phyloP scores from a whole-genome alignment of 495 filamentous ascomycete genomes.

The Halenospora varia region DNA sequence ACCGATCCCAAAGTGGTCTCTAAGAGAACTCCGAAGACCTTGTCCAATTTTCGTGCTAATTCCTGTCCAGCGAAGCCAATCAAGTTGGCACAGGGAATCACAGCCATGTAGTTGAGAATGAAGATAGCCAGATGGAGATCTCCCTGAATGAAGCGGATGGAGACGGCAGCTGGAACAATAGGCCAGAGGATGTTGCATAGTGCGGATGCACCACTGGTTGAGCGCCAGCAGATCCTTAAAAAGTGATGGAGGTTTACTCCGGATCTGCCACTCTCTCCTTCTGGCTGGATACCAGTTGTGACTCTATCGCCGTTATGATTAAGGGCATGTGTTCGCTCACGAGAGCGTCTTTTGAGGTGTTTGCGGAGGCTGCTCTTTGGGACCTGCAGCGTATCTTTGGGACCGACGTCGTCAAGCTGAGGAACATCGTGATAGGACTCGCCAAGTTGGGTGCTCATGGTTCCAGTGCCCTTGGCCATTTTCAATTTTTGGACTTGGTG shows the following conservation, averaged over 20 bases:
- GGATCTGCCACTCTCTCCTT: constrained; percentile 56
- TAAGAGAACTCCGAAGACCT: constrained; percentile 70
- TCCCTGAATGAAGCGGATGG: constrained; percentile 56
- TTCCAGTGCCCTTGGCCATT: too few relatives aligned
- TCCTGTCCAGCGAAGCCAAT: constrained; percentile 83
- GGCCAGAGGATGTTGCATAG: constrained; percentile 61
- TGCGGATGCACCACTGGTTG: constrained; percentile 17
- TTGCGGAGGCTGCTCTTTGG: too few relatives aligned
- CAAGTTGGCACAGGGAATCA: constrained; percentile 86
- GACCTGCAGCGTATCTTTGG: too few relatives aligned
- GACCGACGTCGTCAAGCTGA: too few relatives aligned
- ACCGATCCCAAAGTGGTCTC: constrained; percentile 74
- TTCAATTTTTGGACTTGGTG: too few relatives aligned
- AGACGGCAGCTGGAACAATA: constrained; percentile 64
- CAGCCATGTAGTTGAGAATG: constrained; percentile 69
- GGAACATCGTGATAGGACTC: too few relatives aligned
- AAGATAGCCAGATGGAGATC: constrained; percentile 63
- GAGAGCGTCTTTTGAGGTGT: too few relatives aligned
- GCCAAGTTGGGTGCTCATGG: too few relatives aligned
- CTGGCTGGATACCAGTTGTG: constrained; percentile 18
- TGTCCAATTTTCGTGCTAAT: constrained; percentile 72
- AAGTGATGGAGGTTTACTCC: constrained; percentile 60
- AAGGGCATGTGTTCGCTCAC: too few relatives aligned
- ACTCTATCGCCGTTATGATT: constrained; percentile 10
- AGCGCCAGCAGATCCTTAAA: constrained; percentile 51